Evolutionary conservation across 345 rosid genomes (phyloP).

Genomic region (Rubroshorea leprosula): DNA sequence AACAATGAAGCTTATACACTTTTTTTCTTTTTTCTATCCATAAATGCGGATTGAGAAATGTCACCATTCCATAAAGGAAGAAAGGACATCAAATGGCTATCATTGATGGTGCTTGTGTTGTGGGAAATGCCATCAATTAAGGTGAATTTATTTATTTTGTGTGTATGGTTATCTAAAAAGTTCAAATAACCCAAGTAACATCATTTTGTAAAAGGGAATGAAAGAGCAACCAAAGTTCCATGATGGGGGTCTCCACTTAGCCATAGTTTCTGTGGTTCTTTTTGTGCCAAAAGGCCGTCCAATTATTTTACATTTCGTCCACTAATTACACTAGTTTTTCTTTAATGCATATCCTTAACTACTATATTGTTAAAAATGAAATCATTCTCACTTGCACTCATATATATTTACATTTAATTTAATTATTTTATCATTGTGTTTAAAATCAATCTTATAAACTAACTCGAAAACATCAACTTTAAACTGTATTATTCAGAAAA

Average conservation of each 20-base stretch:
- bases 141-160: not conserved
- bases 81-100: constrained; percentile 8
- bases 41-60: not conserved
- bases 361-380: no score
- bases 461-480: no score
- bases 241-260: not conserved
- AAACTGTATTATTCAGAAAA: no score
- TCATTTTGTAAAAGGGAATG: constrained; percentile 5
- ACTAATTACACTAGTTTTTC: not conserved
- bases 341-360: constrained; percentile 7
- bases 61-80: constrained; percentile 13
- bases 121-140: constrained; percentile 18
- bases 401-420: no score
- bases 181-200: constrained; percentile 13
- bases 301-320: constrained; percentile 2
- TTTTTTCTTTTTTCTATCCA: not conserved
- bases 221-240: no score
- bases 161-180: constrained; percentile 22
- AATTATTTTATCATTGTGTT: no score
- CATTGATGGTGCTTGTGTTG: constrained; percentile 10
- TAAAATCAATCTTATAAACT: no score
- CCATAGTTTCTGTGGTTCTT: not conserved
- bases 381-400: not conserved
- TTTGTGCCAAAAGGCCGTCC: not conserved
- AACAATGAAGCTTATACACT: no score